Percentiles rank a stretch among this genome's conserved stretches.
Conservation (phyloP, 371 early-diverging fungal genomes). For the Mucor saturninus region DNA sequence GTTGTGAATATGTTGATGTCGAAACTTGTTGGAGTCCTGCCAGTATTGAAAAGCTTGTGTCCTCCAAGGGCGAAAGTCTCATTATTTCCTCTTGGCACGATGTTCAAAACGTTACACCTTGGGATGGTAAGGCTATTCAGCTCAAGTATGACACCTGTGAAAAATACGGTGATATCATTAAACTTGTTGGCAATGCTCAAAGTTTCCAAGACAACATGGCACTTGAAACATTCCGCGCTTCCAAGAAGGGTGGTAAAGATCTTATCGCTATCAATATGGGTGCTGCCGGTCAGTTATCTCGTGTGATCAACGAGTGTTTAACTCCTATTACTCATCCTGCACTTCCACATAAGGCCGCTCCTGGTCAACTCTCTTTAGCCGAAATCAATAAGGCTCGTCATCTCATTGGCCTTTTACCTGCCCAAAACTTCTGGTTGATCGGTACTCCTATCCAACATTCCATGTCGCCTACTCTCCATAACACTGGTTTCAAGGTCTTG, state of each 20-base stretch:
- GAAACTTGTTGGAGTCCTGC: slow-evolving; percentile 65
- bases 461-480: slow-evolving; percentile 92
- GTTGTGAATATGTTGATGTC: slow-evolving; percentile 94
- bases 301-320: slow-evolving; percentile 82
- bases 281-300: slow-evolving; percentile 82
- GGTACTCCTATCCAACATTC: slow-evolving; percentile 92
- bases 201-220: slow-evolving; percentile 80
- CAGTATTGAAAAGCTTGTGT: slow-evolving; percentile 56
- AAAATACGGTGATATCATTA: slow-evolving; percentile 83
- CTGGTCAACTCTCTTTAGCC: slow-evolving; percentile 90
- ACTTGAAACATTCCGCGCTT: slow-evolving; percentile 65
- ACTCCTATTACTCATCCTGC: slow-evolving; percentile 93
- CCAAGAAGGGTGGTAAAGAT: slow-evolving; percentile 55
- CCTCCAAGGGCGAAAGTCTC: slow-evolving; percentile 60
- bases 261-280: slow-evolving; percentile 97
- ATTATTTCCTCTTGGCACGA: slow-evolving; percentile 95
- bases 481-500: slow-evolving; percentile 83
- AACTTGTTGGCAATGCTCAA: slow-evolving; percentile 86
- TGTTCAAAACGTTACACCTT: slow-evolving; percentile 62
- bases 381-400: slow-evolving; percentile 80
- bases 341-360: slow-evolving; percentile 85
- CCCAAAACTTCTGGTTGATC: slow-evolving; percentile 81
- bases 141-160: slow-evolving; percentile 58
- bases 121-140: slow-evolving; percentile 66
- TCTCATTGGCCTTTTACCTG: slow-evolving; percentile 71